Base-by-base conservation (phyloP, 306 rosid genomes). In the Cicer yamashitae region DNA sequence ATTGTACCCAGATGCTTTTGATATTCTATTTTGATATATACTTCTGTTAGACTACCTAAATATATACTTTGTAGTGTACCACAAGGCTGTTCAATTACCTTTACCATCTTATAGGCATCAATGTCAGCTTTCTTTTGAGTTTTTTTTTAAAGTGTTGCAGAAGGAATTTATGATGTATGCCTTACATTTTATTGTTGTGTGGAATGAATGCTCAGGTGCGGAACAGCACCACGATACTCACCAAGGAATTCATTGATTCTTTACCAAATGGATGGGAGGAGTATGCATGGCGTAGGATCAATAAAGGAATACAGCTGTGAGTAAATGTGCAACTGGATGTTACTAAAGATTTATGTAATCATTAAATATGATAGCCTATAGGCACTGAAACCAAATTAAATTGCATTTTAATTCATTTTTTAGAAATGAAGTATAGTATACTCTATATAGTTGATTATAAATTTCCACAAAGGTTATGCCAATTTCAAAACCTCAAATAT, bases 191-290 rank as follows among this genome's bases (percentile, higher is more conserved):
- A 74, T 80, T 84, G 52, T 12, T 78, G 48, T 75, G 75, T 82
- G 69, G 74, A 84, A 81, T 85, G 88, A 82, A 77, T 88, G 84
- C 87, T 70, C 87, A 92, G 99, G 99, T 96, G 88, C 90, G 97
- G 69, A 96, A 92, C 74, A 92, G 99, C 84, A 89, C 99, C 74
- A 92, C 99, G 63, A 82, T 96, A 78, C 91, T 96, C 46, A 96
- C 99, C 70, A 87, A 75, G 84, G 99, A 96, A 89, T 96, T 89
- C 76, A 85, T 96, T 73, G 93, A 96, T 83, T 81, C 91, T 81
- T 90, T 96, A 68, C 99, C 96, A 77, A 90, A 92, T 81, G 99
- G 99, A 82, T 96, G 99, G 99, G 93, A 87, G 85, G 96, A 96
- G 62, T 96, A 92, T 79, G 99, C 99, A 8, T 96, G 98, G 99